phyloP scores from a whole-genome alignment of 176 grass and related monocot genomes.

The Zizania latifolia region DNA sequence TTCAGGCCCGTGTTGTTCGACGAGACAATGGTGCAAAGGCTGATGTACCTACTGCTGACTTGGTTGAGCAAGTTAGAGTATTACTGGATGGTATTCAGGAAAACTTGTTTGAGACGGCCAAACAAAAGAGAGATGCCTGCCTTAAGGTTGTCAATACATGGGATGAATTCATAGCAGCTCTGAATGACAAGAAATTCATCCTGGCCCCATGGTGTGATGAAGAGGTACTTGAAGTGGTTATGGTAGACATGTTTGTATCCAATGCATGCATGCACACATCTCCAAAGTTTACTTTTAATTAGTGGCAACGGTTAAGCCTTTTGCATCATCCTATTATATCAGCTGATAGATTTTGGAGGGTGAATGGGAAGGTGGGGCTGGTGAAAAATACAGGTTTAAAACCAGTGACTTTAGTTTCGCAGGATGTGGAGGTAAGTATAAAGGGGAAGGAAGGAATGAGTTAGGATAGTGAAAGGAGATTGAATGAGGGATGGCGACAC shows the following conservation, averaged over 20 bases:
- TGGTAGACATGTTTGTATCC: too few relatives aligned
- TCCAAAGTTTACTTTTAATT: not conserved
- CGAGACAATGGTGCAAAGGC: constrained; percentile 80
- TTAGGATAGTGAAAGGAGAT: not conserved
- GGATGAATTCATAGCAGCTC: constrained; percentile 72
- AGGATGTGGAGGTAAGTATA: not conserved
- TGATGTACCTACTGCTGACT: constrained; percentile 55
- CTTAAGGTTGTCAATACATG: constrained; percentile 65
- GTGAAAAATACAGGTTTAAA: not conserved
- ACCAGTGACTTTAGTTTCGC: not conserved
- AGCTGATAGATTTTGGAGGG: not conserved
- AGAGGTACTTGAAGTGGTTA: constrained; percentile 63
- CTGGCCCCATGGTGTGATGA: constrained; percentile 88
- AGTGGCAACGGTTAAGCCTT: not conserved
- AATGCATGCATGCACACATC: not conserved
- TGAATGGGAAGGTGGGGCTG: not conserved
- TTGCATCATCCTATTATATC: not conserved
- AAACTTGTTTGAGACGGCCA: constrained; percentile 72
- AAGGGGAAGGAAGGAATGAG: not conserved
- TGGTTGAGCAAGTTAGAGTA: constrained; percentile 59
- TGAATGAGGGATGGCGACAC: not conserved
- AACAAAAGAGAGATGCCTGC: constrained; percentile 80
- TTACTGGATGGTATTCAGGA: constrained; percentile 59
- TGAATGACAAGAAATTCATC: constrained; percentile 65
- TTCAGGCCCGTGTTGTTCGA: constrained; percentile 70